Conservation (phyloP, 441 rosid genomes). For the Jatropha multifida region DNA sequence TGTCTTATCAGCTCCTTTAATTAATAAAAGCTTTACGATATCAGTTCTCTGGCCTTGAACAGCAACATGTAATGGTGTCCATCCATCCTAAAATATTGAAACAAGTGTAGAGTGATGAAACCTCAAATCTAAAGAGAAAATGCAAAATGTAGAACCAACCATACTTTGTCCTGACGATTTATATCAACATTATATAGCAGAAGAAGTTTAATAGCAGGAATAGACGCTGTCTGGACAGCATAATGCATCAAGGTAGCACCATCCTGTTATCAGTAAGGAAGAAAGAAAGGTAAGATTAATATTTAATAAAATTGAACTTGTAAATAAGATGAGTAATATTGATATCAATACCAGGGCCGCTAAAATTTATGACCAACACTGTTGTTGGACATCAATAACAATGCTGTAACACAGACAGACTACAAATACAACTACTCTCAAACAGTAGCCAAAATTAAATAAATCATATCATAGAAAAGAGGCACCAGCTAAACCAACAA, state of each 20-base stretch:
- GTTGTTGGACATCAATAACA: not conserved
- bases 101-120: conserved; percentile 7
- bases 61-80: conserved; percentile 95
- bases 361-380: conserved; percentile 1
- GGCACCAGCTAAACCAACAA: not conserved
- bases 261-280: conserved; percentile 45
- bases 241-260: conserved; percentile 91
- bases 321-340: not conserved
- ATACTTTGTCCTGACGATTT: conserved; percentile 81
- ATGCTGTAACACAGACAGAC: not conserved
- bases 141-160: conserved; percentile 19
- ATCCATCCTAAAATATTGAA: conserved; percentile 62
- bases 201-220: conserved; percentile 73
- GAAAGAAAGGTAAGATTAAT: not conserved
- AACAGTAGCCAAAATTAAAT: not conserved
- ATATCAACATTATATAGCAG: conserved; percentile 77
- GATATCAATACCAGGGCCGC: not conserved
- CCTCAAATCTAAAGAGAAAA: not conserved
- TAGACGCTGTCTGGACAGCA: conserved; percentile 82
- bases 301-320: not conserved
- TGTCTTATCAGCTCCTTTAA: conserved; percentile 71
- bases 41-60: conserved; percentile 85
- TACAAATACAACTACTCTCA: not conserved
- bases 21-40: conserved; percentile 67
- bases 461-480: not conserved